phyloP scores from a whole-genome alignment of 805 yeast species.

The Barnettozyma wickerhamii region DNA sequence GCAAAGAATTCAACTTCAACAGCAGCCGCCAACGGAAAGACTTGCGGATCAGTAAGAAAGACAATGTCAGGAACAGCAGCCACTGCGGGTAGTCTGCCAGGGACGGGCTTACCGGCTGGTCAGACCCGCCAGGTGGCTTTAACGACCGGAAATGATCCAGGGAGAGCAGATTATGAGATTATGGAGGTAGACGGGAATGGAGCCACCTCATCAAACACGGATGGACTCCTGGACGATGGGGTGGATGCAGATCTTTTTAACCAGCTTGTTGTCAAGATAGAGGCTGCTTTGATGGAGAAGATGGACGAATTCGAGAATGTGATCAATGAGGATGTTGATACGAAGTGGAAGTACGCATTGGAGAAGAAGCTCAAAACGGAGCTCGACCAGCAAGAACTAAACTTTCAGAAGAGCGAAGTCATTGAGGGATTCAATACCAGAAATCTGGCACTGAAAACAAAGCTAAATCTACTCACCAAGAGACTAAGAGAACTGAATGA shows the following conservation, averaged over 20 bases:
- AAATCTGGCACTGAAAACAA: background rate
- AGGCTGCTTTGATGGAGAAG: background rate
- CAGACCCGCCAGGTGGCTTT: too few species aligned
- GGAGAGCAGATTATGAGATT: too few species aligned
- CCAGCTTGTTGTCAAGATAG: too few species aligned
- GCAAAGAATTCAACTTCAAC: too few species aligned
- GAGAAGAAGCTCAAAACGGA: background rate
- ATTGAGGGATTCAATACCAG: background rate
- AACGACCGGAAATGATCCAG: too few species aligned
- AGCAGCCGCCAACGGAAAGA: too few species aligned
- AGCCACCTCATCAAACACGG: too few species aligned
- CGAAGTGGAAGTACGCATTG: background rate
- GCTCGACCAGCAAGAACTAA: background rate
- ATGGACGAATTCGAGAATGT: background rate
- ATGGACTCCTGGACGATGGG: background rate
- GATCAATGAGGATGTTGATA: too few species aligned
- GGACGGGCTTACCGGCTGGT: too few species aligned
- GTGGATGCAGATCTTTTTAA: background rate
- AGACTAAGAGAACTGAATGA: background rate
- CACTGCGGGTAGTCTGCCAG: too few species aligned
- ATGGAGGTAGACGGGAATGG: background rate
- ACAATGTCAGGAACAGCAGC: too few species aligned
- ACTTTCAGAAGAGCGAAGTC: background rate
- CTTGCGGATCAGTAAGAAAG: too few species aligned
- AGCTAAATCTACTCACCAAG: background rate